Conservation (phyloP, 768 basidiomycete genomes). For the Terana coerulea region DNA sequence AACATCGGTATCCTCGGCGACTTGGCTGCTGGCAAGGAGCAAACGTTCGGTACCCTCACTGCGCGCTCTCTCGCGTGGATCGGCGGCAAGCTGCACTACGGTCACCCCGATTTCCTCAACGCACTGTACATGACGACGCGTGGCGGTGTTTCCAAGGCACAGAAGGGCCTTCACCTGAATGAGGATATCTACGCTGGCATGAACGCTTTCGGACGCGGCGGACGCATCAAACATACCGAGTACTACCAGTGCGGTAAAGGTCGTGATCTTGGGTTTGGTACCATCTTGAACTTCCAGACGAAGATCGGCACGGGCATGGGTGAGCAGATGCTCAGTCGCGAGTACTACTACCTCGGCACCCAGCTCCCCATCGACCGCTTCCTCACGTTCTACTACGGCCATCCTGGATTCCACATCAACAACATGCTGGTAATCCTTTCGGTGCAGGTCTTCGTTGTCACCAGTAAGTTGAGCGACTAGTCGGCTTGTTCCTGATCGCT, state of each 20-base stretch:
- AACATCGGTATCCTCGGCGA: conserved; percentile 99
- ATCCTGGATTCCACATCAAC: conserved; percentile 99
- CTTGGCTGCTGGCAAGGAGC: conserved; percentile 98
- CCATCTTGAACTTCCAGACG: conserved; percentile 98
- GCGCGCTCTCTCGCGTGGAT: conserved; percentile 96
- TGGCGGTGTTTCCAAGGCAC: conserved; percentile 97
- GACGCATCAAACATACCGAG: conserved; percentile 97
- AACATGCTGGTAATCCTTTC: conserved; percentile 98
- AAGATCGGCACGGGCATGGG: conserved; percentile 99
- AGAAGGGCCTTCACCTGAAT: conserved; percentile 98
- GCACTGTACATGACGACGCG: conserved; percentile 97
- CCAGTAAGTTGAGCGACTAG: conserved; percentile 50
- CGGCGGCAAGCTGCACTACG: conserved; percentile 97
- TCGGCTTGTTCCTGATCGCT: conserved; percentile 20
- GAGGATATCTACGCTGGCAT: conserved; percentile 99
- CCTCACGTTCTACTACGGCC: conserved; percentile 99
- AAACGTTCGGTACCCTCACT: conserved; percentile 98
- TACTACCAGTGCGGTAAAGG: conserved; percentile 99
- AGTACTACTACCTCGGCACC: conserved; percentile 98
- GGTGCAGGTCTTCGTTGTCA: conserved; percentile 91
- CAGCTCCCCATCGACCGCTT: conserved; percentile 98
- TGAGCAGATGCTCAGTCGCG: conserved; percentile 98
- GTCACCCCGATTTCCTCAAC: conserved; percentile 99
- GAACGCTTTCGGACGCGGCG: conserved; percentile 96
- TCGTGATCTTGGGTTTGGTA: conserved; percentile 97